phyloP scores from a whole-genome alignment of 2,329 filamentous ascomycete species.

The Fusarium luffae region DNA sequence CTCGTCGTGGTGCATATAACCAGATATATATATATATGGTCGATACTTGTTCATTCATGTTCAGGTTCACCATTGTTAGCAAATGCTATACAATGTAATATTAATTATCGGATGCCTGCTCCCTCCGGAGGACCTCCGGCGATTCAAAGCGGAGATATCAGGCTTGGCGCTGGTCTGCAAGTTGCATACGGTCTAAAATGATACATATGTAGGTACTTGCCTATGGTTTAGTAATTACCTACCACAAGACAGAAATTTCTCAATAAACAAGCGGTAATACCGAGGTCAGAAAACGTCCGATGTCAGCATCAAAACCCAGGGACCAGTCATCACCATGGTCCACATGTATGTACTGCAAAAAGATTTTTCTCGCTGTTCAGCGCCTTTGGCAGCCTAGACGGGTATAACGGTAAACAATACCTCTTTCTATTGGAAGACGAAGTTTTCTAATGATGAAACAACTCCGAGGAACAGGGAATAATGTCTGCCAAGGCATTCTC shows the following conservation, averaged over 20 bases:
- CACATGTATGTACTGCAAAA: neutral
- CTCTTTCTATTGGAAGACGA: neutral
- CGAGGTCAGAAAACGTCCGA: neutral
- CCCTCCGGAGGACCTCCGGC: slow-evolving; percentile 20
- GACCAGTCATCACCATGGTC: slow-evolving; percentile 1
- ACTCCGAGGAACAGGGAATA: neutral
- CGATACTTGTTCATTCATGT: neutral
- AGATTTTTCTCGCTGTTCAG: neutral
- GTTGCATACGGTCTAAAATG: neutral
- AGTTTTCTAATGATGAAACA: neutral
- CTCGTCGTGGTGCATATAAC: neutral
- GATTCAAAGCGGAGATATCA: neutral
- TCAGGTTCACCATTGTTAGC: neutral
- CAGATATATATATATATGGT: too few species aligned
- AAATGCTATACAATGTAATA: neutral
- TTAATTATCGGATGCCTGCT: neutral
- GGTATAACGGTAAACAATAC: neutral
- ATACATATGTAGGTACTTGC: neutral
- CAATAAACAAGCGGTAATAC: neutral
- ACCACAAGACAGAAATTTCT: slow-evolving; percentile 2
- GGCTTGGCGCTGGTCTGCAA: neutral
- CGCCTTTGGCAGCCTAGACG: neutral
- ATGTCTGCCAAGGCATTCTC: neutral
- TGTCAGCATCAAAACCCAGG: neutral
- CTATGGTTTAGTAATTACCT: neutral